Percentiles rank a stretch among this genome's conserved stretches.
These are phyloP conservation scores for Kodamaea sp. DNA, from an alignment of 1,139 yeast species.

Conservation along the genomic window DNA sequence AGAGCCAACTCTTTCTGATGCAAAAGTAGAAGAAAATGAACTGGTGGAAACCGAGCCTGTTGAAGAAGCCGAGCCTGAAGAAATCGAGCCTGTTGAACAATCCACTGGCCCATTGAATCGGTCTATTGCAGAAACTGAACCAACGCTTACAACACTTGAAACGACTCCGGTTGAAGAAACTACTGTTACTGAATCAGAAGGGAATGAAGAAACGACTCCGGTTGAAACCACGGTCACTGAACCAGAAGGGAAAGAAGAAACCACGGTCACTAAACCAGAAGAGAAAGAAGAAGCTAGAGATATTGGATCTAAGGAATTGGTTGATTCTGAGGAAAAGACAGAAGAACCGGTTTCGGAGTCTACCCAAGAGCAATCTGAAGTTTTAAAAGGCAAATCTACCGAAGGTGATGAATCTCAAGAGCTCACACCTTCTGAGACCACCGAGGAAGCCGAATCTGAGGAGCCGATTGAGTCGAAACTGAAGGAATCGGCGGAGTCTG, in stretches of 20 bases:
- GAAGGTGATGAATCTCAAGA: background rate
- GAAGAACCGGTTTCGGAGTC: background rate
- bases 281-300: slow-evolving; percentile 2
- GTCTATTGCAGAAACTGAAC: background rate
- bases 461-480: too few relatives aligned
- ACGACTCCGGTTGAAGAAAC: background rate
- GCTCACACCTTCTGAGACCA: background rate
- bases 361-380: background rate
- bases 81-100: background rate
- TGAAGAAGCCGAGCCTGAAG: slow-evolving; percentile 10
- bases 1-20: background rate
- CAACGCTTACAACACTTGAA: background rate
- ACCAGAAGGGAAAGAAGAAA: background rate
- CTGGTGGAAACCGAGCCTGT: slow-evolving; percentile 5
- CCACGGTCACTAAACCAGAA: slow-evolving; percentile 1
- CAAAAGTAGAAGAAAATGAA: slow-evolving; percentile 3
- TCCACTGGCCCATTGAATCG: too few relatives aligned
- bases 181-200: slow-evolving; percentile 1
- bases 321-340: background rate
- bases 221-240: background rate
- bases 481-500: too few relatives aligned
- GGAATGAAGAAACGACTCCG: slow-evolving; percentile 1
- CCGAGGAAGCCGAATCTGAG: too few relatives aligned
- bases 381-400: too few relatives aligned
- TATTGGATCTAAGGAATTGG: background rate